phyloP scores from a whole-genome alignment of 2,329 filamentous ascomycete species.

The Trichoderma simmonsii region DNA sequence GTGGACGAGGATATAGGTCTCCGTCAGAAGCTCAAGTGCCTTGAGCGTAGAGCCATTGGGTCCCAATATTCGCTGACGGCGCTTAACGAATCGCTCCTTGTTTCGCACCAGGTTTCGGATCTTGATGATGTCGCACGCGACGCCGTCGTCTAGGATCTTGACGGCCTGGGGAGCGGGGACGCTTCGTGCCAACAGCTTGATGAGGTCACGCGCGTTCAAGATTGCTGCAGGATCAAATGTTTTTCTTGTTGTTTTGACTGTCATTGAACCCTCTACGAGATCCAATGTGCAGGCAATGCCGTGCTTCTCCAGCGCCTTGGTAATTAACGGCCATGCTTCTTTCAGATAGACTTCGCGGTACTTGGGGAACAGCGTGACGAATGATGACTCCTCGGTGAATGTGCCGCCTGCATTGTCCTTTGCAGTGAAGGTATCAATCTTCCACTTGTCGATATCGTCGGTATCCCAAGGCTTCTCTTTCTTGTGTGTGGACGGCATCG shows the following conservation, averaged over 20 bases:
- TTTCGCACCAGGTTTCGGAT: conserved; percentile 86
- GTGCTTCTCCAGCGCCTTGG: conserved; percentile 77
- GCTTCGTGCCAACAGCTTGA: conserved; percentile 86
- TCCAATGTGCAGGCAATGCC: conserved; percentile 91
- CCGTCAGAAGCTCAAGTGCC: conserved; percentile 85
- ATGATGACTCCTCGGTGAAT: conserved; percentile 90
- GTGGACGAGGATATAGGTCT: conserved; percentile 91
- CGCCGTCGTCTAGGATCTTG: conserved; percentile 88
- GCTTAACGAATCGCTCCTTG: conserved; percentile 94
- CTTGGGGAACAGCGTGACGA: conserved; percentile 85
- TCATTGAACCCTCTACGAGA: conserved; percentile 94
- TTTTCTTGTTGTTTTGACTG: conserved; percentile 88
- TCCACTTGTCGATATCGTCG: conserved; percentile 97
- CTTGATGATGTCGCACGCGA: conserved; percentile 94
- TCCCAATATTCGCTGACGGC: conserved; percentile 86
- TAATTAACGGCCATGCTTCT: conserved; percentile 90
- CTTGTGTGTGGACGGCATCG: conserved; percentile 85
- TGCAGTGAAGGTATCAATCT: conserved; percentile 80
- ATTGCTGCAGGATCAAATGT: conserved; percentile 91
- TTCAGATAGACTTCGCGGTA: conserved; percentile 94
- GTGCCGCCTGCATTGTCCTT: conserved; percentile 82
- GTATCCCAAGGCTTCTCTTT: conserved; percentile 94
- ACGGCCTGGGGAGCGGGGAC: conserved; percentile 91
- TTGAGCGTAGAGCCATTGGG: conserved; percentile 91
- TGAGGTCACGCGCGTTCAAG: conserved; percentile 87